Evolutionary conservation across 1,284 basidiomycete species (phyloP).

Genomic region (Marasmius fiardii): DNA sequence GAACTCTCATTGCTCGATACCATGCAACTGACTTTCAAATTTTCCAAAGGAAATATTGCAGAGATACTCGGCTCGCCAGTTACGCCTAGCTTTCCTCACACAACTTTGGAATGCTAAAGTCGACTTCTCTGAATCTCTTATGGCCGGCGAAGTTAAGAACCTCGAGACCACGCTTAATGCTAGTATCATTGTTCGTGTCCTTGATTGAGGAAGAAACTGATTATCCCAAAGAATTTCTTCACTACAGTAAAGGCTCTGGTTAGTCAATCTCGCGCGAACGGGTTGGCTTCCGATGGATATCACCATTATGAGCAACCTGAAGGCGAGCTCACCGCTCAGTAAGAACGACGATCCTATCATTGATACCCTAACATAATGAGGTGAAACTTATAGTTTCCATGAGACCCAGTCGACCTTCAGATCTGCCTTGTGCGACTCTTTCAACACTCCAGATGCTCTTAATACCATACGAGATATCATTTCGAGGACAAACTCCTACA

Average conservation of each 20-base stretch:
- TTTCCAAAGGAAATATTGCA: constrained; percentile 79
- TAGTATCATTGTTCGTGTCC: constrained; percentile 24
- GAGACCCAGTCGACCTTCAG: constrained; percentile 81
- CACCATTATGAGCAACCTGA: constrained; percentile 68
- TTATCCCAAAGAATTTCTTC: constrained; percentile 84
- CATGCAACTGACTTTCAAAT: constrained; percentile 11
- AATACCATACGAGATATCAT: constrained; percentile 80
- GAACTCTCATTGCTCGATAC: constrained; percentile 1
- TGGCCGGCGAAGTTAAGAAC: constrained; percentile 86
- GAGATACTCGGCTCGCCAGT: constrained; percentile 83
- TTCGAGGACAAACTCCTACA: constrained; percentile 88
- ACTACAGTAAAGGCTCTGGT: constrained; percentile 82
- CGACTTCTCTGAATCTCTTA: constrained; percentile 91
- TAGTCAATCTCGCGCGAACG: constrained; percentile 46
- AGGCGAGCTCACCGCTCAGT: constrained; percentile 64
- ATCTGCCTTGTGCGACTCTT: constrained; percentile 93
- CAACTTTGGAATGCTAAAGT: constrained; percentile 92
- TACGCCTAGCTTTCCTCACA: constrained; percentile 92
- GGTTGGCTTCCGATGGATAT: constrained; percentile 49
- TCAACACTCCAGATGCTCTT: constrained; percentile 91
- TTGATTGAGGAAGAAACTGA: constrained; percentile 11
- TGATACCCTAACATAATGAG: constrained; percentile 1
- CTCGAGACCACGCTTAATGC: constrained; percentile 90
- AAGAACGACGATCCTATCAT: constrained; percentile 17
- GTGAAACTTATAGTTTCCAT: constrained; percentile 52